Evolutionary conservation across 148 eudicot genomes (phyloP).

Genomic region (Agrostemma githago): DNA sequence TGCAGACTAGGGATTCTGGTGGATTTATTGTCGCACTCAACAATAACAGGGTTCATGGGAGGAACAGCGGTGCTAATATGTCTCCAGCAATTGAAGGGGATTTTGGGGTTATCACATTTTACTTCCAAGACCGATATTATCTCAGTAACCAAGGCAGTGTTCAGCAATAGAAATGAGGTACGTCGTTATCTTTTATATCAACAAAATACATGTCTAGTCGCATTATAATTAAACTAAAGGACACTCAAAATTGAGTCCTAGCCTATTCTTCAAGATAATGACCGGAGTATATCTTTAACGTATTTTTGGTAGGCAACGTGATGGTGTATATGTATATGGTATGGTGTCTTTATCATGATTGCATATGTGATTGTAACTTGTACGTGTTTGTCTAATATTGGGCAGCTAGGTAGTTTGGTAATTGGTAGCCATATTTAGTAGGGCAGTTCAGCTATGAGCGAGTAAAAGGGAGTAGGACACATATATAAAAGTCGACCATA

Average conservation of each 20-base stretch:
- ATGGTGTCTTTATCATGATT: neutral
- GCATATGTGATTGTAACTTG: neutral
- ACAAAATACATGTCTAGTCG: too few species aligned
- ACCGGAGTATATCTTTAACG: too few species aligned
- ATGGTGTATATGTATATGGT: too few species aligned
- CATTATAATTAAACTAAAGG: too few species aligned
- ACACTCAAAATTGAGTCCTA: too few species aligned
- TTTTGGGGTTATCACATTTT: constrained; percentile 71
- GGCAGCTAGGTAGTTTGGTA: neutral
- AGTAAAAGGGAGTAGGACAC: too few species aligned
- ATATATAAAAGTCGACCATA: too few species aligned
- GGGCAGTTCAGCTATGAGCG: neutral
- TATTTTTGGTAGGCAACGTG: too few species aligned
- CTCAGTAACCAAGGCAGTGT: constrained; percentile 44
- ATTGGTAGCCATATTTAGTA: neutral
- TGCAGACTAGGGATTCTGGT: constrained; percentile 79
- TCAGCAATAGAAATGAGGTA: constrained; percentile 57
- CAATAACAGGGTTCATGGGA: constrained; percentile 90
- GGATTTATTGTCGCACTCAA: constrained; percentile 87
- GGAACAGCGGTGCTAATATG: constrained; percentile 73
- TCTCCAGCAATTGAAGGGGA: constrained; percentile 75
- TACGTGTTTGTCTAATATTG: neutral
- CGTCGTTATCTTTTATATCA: too few species aligned
- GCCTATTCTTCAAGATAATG: too few species aligned
- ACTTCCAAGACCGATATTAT: constrained; percentile 54